Base-by-base conservation (phyloP, 1,284 basidiomycete species). In the Bjerkandera adusta region DNA sequence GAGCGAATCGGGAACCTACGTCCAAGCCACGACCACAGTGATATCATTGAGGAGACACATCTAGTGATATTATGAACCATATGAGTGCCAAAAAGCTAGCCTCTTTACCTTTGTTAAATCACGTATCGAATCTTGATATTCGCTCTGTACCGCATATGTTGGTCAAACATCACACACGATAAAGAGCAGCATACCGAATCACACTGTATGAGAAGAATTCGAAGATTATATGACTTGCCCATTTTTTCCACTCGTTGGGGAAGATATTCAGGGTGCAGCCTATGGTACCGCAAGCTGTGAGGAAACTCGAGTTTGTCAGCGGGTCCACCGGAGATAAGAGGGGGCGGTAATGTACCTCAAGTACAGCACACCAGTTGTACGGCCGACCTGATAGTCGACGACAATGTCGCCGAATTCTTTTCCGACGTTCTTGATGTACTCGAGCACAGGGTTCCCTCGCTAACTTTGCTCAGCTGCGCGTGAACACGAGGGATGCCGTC, bases 231-330 rank as follows among this genome's bases (percentile, higher is more conserved):
- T 11, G 83, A 79, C 33, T 79, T 78, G 3, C 84, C 85, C 13
- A 99, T 80, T 57, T 86, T 88, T 58, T 92, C 85, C 49, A 99
- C 94, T 3, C 97, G 84, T 36, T 79, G 78, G 62, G 94, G 89
- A 50, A 99, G 87, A 63, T 99, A 99, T 66, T 99, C 97, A 4
- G 97, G 97, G 65, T 99, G 97, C 13, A 99, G 76, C 21, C 95
- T 88, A 60, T 99, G 95, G 58, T 99, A 99, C 56, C 87, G 89
- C 50, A 99, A 67, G 62, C 95, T 98, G 49, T n/a, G 27, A 37
- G 22, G 44, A 25, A 22, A 12, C 15, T 18, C 7, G 20, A 40
- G n/a, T n/a, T 1, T 29, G 27, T 15, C 5, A 18, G 3, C 11
- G 4, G 2, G 10, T 20, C 11, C 3, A 30, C 2, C 22, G 24